Evolutionary conservation across 1,139 yeast species (phyloP).

Genomic region (Dujonia santamariae): DNA sequence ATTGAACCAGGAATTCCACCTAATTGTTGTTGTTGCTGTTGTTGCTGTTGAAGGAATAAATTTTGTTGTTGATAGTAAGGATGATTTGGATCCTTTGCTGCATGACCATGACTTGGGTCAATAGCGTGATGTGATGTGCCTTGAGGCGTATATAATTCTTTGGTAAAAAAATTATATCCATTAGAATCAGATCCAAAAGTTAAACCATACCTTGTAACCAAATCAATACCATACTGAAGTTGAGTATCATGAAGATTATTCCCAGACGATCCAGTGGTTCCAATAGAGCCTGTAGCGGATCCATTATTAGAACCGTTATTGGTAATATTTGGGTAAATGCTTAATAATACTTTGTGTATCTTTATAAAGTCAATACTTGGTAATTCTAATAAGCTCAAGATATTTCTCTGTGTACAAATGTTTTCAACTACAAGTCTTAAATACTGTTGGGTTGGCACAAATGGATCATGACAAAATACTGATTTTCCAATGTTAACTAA

Average conservation of each 20-base stretch:
- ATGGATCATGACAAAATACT: constrained; percentile 75
- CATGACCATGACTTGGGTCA: too few species aligned
- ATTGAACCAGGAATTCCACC: constrained; percentile 1
- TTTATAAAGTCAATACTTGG: constrained; percentile 65
- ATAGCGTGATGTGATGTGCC: constrained; percentile 24
- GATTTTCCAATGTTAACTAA: constrained; percentile 75
- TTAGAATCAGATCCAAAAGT: constrained; percentile 68
- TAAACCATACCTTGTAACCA: constrained; percentile 66
- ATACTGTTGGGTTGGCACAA: constrained; percentile 77
- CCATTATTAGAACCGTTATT: neutral
- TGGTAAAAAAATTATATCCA: constrained; percentile 62
- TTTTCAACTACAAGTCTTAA: constrained; percentile 74
- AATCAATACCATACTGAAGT: constrained; percentile 53
- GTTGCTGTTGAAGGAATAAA: constrained; percentile 11
- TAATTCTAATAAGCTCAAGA: constrained; percentile 54
- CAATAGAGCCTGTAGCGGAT: too few species aligned
- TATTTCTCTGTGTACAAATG: constrained; percentile 68
- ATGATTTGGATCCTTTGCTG: constrained; percentile 3
- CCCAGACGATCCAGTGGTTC: constrained; percentile 15
- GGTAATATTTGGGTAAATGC: constrained; percentile 35
- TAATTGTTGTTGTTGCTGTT: constrained; percentile 17
- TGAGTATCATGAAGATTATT: constrained; percentile 36
- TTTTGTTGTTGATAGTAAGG: constrained; percentile 15
- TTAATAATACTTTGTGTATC: constrained; percentile 57
- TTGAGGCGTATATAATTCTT: constrained; percentile 42